Percentiles rank a stretch among this genome's conserved stretches.
These are phyloP conservation scores for Podospora anserina DNA, from an alignment of 495 filamentous ascomycete species.

Conservation along the genomic window DNA sequence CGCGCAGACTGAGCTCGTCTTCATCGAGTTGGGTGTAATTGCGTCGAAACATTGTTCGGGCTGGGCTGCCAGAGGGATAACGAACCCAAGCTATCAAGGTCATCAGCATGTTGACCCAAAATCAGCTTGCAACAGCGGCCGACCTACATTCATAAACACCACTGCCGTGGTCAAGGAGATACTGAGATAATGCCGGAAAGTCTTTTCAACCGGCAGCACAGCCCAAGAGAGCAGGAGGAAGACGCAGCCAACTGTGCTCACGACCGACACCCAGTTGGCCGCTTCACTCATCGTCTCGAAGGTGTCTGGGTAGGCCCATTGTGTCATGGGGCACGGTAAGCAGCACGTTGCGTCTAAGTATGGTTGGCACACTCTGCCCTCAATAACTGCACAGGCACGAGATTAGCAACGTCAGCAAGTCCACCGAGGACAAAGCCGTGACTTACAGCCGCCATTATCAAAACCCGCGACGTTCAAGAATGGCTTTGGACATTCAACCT, in stretches of 20 bases:
- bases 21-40: slow-evolving; percentile 94
- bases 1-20: slow-evolving; percentile 73
- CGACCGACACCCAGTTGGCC: slow-evolving; percentile 78
- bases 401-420: slow-evolving; percentile 10
- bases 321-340: slow-evolving; percentile 81
- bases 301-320: slow-evolving; percentile 78
- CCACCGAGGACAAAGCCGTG: neutral
- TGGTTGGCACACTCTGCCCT: slow-evolving; percentile 58
- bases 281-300: slow-evolving; percentile 61
- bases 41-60: slow-evolving; percentile 80
- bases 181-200: slow-evolving; percentile 87
- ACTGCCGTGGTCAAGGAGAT: slow-evolving; percentile 75
- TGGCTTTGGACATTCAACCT: slow-evolving; percentile 31
- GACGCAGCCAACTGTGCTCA: slow-evolving; percentile 63
- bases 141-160: slow-evolving; percentile 73
- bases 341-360: slow-evolving; percentile 59
- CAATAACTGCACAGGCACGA: slow-evolving; percentile 50
- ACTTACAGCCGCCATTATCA: slow-evolving; percentile 44
- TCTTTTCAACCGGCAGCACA: slow-evolving; percentile 82
- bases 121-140: neutral
- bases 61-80: slow-evolving; percentile 79
- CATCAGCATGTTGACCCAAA: neutral
- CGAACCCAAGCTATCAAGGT: slow-evolving; percentile 65
- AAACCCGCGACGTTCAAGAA: slow-evolving; percentile 38
- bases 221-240: slow-evolving; percentile 82